Evolutionary conservation across 2,329 filamentous ascomycete genomes (phyloP), one percentile per base, ranked within the genome.

Genomic region (Penicillium sp.): DNA sequence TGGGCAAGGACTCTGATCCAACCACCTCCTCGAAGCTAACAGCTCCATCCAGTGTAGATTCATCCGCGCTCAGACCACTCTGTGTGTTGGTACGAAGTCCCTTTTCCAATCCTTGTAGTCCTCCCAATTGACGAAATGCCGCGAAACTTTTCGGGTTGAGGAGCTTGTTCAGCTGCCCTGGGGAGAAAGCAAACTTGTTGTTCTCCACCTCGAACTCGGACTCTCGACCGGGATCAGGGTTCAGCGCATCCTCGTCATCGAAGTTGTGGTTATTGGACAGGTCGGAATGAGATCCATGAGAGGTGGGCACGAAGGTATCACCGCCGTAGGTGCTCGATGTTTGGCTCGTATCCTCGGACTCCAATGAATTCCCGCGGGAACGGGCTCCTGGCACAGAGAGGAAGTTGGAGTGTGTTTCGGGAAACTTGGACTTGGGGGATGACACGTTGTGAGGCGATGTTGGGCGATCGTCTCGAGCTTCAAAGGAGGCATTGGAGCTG

Each of bases 91-190:
- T 86, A 52, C 85, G 79, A 9, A 94, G 69, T 1, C 89, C 89
- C 65, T 85, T 89, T 64, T 90, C 88, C 18, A 94, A 68, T 2
- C 89, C 89, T 8, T 74, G 75, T 6, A 93, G 68, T 45, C 89
- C 89, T 49, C 89, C 89, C 2, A 94, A 71, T 6, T 87, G 87
- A 61, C 87, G 84, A 56, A 92, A 90, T 4, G 88, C 89, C 24
- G 82, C 78, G 54, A 89, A 76, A 62, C 81, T 91, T 73, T 94
- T 94, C 0, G 89, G 89, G 58, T 92, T 92, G 47, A 91, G 77
- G 6, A 94, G 74, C 73, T 93, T 93, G 57, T 83, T 85, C 62
- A 90, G 74, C 61, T 89, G 87, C 23, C 88, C 89, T 10, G 86
- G 86, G 0, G 85, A 82, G 63, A 86, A 90, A 8, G 86, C 88